Base-by-base conservation (phyloP, 331 rosid genomes). In the Malus hybrid region DNA sequence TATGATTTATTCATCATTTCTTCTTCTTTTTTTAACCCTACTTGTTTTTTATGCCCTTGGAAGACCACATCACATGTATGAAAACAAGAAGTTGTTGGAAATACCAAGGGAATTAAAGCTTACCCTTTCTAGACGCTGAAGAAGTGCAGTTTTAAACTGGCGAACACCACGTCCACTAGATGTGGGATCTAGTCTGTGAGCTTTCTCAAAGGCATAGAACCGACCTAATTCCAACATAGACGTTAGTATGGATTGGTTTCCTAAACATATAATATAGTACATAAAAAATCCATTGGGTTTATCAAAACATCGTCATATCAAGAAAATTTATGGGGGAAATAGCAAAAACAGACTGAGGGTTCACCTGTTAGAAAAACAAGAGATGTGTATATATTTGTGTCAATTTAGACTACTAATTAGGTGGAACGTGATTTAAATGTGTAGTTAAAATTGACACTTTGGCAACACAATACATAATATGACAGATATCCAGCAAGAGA, bases 161-260 rank as follows among this genome's bases (percentile, higher is more conserved):
- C 89, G 89, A 71, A 87, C 89, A 44, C 91, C 91, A 57, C 91
- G 89, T 58, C 91, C 91, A 53, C 81, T 81, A 34, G 91, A 87
- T 63, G 85, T 87, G 70, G 91, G 87, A 79, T 87, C 91, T 3
- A 87, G 80, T 77, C 79, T 80, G 79, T 87, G 91, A 81, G 91
- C 91, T 75, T 87, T 87, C 77, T 87, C 89, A 67, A 87, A 87
- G 67, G 91, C 91, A 52, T 87, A 83, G 77, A 87, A 87, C 85
- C 91, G 87, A 77, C 91, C 91, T 87, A 78, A 73, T 56, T 69
- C 28, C 68, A 79, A 56, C 56, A 74, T 42, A 42, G 63, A 67
- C 18, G 33, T 34, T 8, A 71, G n/a, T 61, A 52, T 66, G 75
- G 75, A 71, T 78, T 78, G 55, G 70, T 76, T 39, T 75, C 67